Evolutionary conservation across 2,329 filamentous ascomycete species (phyloP).

Genomic region (Arthrobotrys megalospora): DNA sequence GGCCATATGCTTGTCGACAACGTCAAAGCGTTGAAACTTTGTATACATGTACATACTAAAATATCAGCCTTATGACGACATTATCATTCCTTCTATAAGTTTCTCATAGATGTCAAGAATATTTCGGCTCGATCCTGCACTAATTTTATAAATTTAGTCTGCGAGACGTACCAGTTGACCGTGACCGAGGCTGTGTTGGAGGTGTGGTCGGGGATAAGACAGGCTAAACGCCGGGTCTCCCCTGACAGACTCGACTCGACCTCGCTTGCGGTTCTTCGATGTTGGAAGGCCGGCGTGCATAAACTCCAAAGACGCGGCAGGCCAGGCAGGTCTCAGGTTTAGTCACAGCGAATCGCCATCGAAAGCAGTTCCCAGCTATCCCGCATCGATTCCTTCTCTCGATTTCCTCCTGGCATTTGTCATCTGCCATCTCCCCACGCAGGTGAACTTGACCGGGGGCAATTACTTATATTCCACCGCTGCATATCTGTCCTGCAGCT

Average conservation of each 20-base stretch:
- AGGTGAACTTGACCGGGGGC: not conserved
- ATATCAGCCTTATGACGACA: too few species aligned
- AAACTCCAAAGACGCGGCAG: not conserved
- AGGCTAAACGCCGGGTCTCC: slow-evolving; percentile 26
- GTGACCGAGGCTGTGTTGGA: slow-evolving; percentile 14
- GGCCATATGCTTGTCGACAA: too few species aligned
- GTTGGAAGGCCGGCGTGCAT: not conserved
- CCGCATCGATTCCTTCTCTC: slow-evolving; percentile 25
- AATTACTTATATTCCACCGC: slow-evolving; percentile 1
- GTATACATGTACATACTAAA: too few species aligned
- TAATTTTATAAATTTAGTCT: too few species aligned
- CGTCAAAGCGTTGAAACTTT: too few species aligned
- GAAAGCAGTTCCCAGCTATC: not conserved
- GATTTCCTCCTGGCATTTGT: slow-evolving; percentile 49
- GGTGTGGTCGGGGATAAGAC: slow-evolving; percentile 19
- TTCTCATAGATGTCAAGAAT: too few species aligned
- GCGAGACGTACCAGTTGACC: not conserved
- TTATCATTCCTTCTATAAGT: too few species aligned
- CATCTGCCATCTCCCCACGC: slow-evolving; percentile 36
- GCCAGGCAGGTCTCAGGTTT: not conserved
- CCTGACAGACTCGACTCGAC: slow-evolving; percentile 6
- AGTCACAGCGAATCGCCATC: slow-evolving; percentile 2
- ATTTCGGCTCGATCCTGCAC: too few species aligned
- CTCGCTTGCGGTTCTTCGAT: slow-evolving; percentile 35
- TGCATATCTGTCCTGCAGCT: slow-evolving; percentile 43